Evolutionary conservation across 108 stramenopile species (phyloP), one percentile per base, ranked within the genome.

Genomic region (Skeletonema marinoi): DNA sequence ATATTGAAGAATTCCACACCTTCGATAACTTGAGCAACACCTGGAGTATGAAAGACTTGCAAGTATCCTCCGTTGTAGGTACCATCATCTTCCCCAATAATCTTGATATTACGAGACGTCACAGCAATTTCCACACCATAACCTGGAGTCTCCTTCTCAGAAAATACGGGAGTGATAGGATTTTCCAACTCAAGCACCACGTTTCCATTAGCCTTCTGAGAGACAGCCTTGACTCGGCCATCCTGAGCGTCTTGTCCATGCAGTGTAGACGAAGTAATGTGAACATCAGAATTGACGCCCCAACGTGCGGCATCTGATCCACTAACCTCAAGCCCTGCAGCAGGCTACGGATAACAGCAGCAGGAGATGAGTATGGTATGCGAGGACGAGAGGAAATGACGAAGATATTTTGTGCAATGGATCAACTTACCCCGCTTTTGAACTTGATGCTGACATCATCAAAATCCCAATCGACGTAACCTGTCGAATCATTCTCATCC

Each of bases 111-210:
- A n/a, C 90, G 85, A 21, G 77, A 81, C 33, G 89, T 75, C 29
- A 88, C 41, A 10, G 85, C 88, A n/a, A 91, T 80, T 66, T 91
- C 90, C 12, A 84, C 85, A 17, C 87, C 89, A 56, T 79, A 71
- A 41, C 80, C 83, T 29, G 84, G 85, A 64, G 71, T 62, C 7
- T 87, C 82, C 21, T 67, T 65, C 31, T 78, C 65, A 32, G 72
- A 80, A 19, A 86, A 35, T 6, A 84, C 85, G n/a, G 75, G 54
- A 31, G 63, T 62, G 21, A 89, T 86, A 11, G 74, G 70, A 30
- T 66, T 66, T 46, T 75, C 74, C 8, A 87, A 35, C 61, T 83
- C 60, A 21, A 91, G n/a, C 30, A 68, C 78, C 17, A 78, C 78
- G 29, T 48, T 68, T 41, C 77, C 82, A 35, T 87, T 74, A 3